phyloP scores from a whole-genome alignment of 1,284 basidiomycete genomes.

The Quambalaria eucalypti region DNA sequence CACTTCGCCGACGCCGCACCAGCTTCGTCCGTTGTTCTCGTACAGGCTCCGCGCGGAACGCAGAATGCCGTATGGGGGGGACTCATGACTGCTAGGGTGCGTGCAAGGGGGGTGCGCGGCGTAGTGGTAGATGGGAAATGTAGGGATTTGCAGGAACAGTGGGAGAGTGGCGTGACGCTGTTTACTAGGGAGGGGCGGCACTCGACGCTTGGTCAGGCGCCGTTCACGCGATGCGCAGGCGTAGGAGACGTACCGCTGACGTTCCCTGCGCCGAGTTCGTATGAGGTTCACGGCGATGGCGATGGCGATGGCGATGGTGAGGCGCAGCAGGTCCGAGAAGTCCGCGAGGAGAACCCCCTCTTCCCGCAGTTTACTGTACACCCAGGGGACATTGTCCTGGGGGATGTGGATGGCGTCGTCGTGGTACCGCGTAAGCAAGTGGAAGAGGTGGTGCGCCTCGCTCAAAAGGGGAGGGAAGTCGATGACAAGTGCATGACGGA shows the following conservation, averaged over 20 bases:
- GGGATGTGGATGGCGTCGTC: constrained; percentile 82
- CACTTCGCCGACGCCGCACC: constrained; percentile 76
- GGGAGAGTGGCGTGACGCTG: constrained; percentile 56
- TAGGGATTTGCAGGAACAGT: constrained; percentile 71
- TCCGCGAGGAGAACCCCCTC: constrained; percentile 5
- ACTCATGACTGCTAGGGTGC: constrained; percentile 76
- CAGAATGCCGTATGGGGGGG: constrained; percentile 87
- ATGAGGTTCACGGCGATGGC: constrained; percentile 59
- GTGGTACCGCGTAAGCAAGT: constrained; percentile 61
- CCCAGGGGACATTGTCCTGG: constrained; percentile 75
- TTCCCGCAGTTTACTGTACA: constrained; percentile 56
- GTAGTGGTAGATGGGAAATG: constrained; percentile 71
- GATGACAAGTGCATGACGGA: constrained; percentile 70
- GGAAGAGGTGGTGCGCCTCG: constrained; percentile 58
- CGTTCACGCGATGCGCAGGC: constrained; percentile 64
- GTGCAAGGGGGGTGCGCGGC: constrained; percentile 60
- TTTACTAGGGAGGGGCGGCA: no score
- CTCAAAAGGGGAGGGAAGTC: constrained; percentile 57
- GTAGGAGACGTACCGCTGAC: not conserved
- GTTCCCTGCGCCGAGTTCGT: constrained; percentile 67
- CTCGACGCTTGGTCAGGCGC: constrained; percentile 77
- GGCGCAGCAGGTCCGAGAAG: no score
- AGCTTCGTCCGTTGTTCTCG: constrained; percentile 61
- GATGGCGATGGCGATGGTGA: no score
- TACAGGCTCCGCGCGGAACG: constrained; percentile 67